Evolutionary conservation across 2,329 filamentous ascomycete species (phyloP), one percentile per base, ranked within the genome.

Genomic region (Epicoccum sorghinum): DNA sequence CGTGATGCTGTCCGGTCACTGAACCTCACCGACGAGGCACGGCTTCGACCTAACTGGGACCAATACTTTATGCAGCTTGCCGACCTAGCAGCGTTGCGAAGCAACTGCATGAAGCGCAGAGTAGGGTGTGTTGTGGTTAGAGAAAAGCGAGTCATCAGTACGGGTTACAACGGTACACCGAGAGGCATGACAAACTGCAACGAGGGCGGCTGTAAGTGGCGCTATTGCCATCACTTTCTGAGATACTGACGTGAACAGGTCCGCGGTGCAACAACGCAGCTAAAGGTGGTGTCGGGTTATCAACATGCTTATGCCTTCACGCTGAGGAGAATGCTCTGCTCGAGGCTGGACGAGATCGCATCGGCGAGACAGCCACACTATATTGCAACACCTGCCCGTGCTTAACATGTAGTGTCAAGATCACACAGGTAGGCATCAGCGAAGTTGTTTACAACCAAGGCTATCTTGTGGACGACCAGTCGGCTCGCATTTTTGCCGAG

Each of bases 31-130:
- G 87, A 95, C 68, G 83, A 88, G 30, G 84, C 89, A 65, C 88
- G 95, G 2, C 82, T 99, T 32, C 86, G 95, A 1, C 95, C 95
- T 0, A 88, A 86, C 43, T 99, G 95, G 95, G 95, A 99, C 76
- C 88, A 90, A 67, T 99, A 99, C 79, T 99, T 99, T 72, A 99
- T 99, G 95, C 86, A 90, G 36, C 82, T 99, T n/a, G 93, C 95
- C 4, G 91, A 90, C 30, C 85, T 99, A 42, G 95, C 95, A 7
- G 90, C 93, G 0, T 89, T 91, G 64, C 85, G 95, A 60, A 91
- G 88, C 70, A 99, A 99, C 76, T 99, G 95, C 80, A 99, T 99
- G 95, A 97, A 98, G 78, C 85, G 95, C 27, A 87, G 93, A 61
- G 95, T 99, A 1, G 95, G 95, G 7, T 97, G 93, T 77, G 95